Evolutionary conservation across 345 rosid genomes (phyloP).

Genomic region (Aquilaria yunnanensis): DNA sequence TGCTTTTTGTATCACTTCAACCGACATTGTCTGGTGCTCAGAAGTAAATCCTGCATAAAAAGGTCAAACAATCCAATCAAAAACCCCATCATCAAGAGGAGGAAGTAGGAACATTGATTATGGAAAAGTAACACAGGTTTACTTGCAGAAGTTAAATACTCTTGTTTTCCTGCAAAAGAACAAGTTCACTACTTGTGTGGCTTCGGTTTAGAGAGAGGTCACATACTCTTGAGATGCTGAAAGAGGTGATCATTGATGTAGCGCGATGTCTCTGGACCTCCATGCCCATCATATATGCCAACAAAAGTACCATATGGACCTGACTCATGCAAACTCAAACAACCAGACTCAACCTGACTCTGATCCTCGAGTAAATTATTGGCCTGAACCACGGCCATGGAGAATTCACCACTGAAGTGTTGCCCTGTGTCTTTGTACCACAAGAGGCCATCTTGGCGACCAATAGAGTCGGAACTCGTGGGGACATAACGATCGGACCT

Average conservation of each 20-base stretch:
- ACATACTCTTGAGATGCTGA: conserved; percentile 70
- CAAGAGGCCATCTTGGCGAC: conserved; percentile 78
- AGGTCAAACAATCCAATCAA: conserved; percentile 3
- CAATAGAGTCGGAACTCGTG: conserved; percentile 47
- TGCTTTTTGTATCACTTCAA: conserved; percentile 68
- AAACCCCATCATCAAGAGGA: neutral
- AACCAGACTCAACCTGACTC: conserved; percentile 88
- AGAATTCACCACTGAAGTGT: conserved; percentile 74
- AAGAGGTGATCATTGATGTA: conserved; percentile 72
- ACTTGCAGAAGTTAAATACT: neutral
- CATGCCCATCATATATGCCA: conserved; percentile 88
- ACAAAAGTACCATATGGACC: conserved; percentile 86
- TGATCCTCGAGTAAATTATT: conserved; percentile 89
- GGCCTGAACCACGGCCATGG: conserved; percentile 95
- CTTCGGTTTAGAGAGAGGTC: neutral
- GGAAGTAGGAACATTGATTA: neutral
- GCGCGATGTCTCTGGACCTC: conserved; percentile 87
- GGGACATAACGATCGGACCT: conserved; percentile 57
- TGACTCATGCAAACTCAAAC: conserved; percentile 43
- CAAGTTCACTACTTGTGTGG: neutral
- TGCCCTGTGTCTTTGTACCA: conserved; percentile 83
- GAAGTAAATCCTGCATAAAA: conserved; percentile 56
- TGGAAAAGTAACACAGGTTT: neutral
- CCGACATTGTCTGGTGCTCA: conserved; percentile 73
- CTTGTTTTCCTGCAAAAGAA: neutral